Conservation (phyloP, 768 basidiomycete species). For the Mycena vitilis region DNA sequence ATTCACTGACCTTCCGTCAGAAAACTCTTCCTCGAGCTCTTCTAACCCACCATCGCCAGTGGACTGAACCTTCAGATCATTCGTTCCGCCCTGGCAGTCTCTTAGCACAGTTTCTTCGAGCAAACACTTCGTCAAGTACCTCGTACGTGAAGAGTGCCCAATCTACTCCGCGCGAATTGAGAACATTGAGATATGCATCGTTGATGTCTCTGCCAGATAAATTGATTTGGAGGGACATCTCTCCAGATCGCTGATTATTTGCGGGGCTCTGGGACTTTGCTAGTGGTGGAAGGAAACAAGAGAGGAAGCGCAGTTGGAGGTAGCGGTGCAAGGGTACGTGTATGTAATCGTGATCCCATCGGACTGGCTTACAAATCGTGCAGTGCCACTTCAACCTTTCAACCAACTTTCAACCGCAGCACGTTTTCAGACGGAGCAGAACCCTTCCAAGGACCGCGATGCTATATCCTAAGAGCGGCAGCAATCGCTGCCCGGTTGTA, state of each 20-base stretch:
- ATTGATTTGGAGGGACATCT: conserved; percentile 86
- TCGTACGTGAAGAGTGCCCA: conserved; percentile 88
- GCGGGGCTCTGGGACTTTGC: neutral
- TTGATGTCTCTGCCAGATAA: conserved; percentile 78
- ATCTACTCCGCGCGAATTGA: conserved; percentile 74
- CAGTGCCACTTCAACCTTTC: too few relatives aligned
- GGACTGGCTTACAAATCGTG: too few relatives aligned
- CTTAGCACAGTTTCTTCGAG: too few relatives aligned
- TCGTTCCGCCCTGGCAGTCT: conserved; percentile 63
- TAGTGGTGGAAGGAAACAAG: neutral
- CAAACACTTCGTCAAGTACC: too few relatives aligned
- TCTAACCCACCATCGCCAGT: conserved; percentile 91
- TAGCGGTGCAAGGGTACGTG: neutral
- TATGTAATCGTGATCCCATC: too few relatives aligned
- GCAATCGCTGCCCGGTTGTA: neutral
- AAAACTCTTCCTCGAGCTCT: conserved; percentile 94
- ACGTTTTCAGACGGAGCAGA: too few relatives aligned
- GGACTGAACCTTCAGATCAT: conserved; percentile 88
- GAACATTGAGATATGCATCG: conserved; percentile 80
- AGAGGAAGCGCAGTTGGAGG: neutral
- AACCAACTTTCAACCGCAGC: too few relatives aligned
- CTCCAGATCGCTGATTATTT: conserved; percentile 15
- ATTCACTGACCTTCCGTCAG: conserved; percentile 79
- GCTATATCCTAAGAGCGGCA: neutral
- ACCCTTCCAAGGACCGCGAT: neutral